Evolutionary conservation across 345 rosid genomes (phyloP).

Genomic region (Eucalyptus albens): DNA sequence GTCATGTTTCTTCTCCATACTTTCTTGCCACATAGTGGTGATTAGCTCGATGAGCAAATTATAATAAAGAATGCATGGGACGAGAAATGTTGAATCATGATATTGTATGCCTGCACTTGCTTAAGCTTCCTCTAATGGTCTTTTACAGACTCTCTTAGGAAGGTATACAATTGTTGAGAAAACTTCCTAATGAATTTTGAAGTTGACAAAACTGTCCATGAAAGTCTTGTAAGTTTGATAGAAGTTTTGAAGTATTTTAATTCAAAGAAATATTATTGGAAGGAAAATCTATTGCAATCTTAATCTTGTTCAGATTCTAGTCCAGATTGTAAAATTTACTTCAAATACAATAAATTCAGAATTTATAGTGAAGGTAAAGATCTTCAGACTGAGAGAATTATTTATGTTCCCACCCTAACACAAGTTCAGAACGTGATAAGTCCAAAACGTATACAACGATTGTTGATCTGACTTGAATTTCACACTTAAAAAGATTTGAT

Average conservation of each 20-base stretch:
- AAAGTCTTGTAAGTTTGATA: too few species aligned
- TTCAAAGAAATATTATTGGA: too few species aligned
- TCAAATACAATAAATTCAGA: fast-evolving
- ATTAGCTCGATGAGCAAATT: neutral
- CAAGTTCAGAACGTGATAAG: fast-evolving
- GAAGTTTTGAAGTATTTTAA: too few species aligned
- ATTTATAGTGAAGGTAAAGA: too few species aligned
- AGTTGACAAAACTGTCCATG: too few species aligned
- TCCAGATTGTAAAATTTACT: too few species aligned
- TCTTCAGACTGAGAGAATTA: neutral
- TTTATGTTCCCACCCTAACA: fast-evolving
- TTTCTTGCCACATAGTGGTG: neutral
- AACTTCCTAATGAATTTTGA: too few species aligned
- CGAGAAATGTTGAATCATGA: neutral
- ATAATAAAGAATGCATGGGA: neutral
- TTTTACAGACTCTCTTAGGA: neutral
- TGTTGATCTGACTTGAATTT: neutral
- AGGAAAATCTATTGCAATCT: too few species aligned
- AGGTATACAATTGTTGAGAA: neutral
- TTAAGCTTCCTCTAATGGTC: neutral
- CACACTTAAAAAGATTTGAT: neutral
- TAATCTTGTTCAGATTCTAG: too few species aligned
- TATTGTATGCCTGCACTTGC: neutral
- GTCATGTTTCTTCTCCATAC: neutral
- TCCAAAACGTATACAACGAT: fast-evolving